These are phyloP conservation scores for Debaryomycetaceae sp. DNA, from an alignment of 1,139 yeast species.

Conservation along the genomic window DNA sequence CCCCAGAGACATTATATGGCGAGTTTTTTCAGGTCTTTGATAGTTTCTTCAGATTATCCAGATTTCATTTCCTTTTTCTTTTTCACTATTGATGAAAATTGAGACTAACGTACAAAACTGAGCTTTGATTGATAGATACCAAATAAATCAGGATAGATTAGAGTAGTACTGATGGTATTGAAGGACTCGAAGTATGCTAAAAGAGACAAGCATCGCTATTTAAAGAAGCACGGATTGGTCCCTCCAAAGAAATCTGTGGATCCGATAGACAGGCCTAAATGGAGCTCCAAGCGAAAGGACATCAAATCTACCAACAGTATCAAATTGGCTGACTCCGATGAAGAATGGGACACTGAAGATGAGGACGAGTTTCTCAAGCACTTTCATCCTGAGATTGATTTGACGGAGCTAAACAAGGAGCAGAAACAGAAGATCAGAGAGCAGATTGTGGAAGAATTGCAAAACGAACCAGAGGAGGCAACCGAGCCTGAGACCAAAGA, in stretches of 20 bases:
- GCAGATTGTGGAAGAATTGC: slow-evolving; percentile 33
- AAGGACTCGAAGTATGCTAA: slow-evolving; percentile 46
- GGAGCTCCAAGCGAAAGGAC: slow-evolving; percentile 30
- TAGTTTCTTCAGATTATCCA: not conserved
- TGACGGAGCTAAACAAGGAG: slow-evolving; percentile 27
- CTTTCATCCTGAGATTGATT: slow-evolving; percentile 41
- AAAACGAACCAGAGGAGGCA: slow-evolving; percentile 14
- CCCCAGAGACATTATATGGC: slow-evolving; percentile 6
- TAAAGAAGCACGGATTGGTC: slow-evolving; percentile 38
- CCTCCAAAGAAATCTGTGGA: slow-evolving; percentile 10
- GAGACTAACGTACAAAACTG: not conserved
- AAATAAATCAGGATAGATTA: too few relatives aligned
- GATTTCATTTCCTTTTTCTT: not conserved
- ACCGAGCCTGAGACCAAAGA: slow-evolving; percentile 9
- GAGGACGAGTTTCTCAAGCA: slow-evolving; percentile 42
- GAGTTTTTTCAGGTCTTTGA: not conserved
- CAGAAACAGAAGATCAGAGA: slow-evolving; percentile 35
- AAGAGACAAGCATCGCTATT: slow-evolving; percentile 38
- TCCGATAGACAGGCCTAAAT: slow-evolving; percentile 26
- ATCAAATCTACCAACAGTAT: slow-evolving; percentile 11
- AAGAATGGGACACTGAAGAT: slow-evolving; percentile 38
- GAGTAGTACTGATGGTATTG: slow-evolving; percentile 30
- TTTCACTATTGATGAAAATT: not conserved
- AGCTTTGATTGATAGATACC: not conserved
- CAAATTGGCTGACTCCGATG: slow-evolving; percentile 26